These are phyloP conservation scores for Sisymbrium irio DNA, from an alignment of 345 rosid species.

Conservation along the genomic window DNA sequence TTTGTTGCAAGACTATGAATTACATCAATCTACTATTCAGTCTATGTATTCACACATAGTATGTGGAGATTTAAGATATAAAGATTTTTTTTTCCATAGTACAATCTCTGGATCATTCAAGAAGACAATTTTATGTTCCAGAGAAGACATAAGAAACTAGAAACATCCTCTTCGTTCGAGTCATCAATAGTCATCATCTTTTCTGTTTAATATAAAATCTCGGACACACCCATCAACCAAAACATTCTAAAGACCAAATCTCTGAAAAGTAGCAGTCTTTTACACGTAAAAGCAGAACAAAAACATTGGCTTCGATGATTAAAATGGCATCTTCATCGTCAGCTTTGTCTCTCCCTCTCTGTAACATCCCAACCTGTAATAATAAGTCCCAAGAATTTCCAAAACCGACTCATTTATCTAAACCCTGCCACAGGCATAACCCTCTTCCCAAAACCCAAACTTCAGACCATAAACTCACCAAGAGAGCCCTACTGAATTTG, in stretches of 20 bases:
- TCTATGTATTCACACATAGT: neutral
- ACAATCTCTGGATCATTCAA: conserved; percentile 23
- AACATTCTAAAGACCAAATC: neutral
- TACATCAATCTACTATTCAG: neutral
- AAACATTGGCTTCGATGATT: neutral
- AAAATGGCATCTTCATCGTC: conserved; percentile 31
- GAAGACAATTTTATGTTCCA: conserved; percentile 16
- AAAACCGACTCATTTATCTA: conserved; percentile 32
- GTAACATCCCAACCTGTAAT: conserved; percentile 39
- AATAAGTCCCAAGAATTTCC: conserved; percentile 44
- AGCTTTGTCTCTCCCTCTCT: conserved; percentile 44
- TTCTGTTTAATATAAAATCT: conserved; percentile 8
- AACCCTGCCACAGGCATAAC: conserved; percentile 25
- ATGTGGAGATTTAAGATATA: neutral
- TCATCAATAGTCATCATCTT: conserved; percentile 5
- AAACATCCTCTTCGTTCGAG: conserved; percentile 20
- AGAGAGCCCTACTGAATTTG: conserved; percentile 46
- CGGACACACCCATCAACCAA: neutral
- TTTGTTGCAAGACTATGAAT: neutral
- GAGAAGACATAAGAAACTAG: conserved; percentile 25
- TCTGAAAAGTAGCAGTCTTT: neutral
- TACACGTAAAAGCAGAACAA: neutral
- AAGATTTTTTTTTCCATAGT: neutral
- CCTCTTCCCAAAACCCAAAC: conserved; percentile 30
- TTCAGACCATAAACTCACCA: conserved; percentile 28